Percentiles rank a stretch among this genome's conserved stretches.
Evolutionary conservation across 805 yeast species (phyloP).

Genomic region (Candida sonorensis): DNA sequence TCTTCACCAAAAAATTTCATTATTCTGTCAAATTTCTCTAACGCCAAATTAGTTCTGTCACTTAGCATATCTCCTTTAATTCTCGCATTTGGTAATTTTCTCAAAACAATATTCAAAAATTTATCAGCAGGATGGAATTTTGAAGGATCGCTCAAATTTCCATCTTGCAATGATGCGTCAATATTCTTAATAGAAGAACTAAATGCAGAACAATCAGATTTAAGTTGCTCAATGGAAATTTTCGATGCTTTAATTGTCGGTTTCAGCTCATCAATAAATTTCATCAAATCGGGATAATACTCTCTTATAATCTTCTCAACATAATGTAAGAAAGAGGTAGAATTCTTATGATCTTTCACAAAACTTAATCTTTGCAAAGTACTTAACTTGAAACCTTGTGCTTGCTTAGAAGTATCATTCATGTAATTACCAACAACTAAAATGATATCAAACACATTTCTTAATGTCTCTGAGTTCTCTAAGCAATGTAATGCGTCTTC

Average conservation of each 20-base stretch:
- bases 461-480: constrained; percentile 58
- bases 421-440: constrained; percentile 91
- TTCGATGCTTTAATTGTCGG: constrained; percentile 57
- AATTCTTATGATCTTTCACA: constrained; percentile 82
- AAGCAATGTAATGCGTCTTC: constrained; percentile 71
- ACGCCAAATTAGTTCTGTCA: constrained; percentile 55
- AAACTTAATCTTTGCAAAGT: constrained; percentile 87
- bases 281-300: constrained; percentile 71
- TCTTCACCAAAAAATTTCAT: constrained; percentile 93
- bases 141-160: constrained; percentile 75
- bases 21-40: constrained; percentile 58
- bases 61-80: constrained; percentile 59
- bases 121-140: constrained; percentile 80
- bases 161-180: constrained; percentile 66
- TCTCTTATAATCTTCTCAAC: constrained; percentile 84
- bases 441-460: constrained; percentile 73
- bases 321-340: constrained; percentile 85
- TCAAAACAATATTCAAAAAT: constrained; percentile 52
- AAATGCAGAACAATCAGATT: constrained; percentile 62
- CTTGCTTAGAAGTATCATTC: constrained; percentile 91
- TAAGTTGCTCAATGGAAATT: constrained; percentile 75
- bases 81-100: constrained; percentile 70
- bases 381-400: constrained; percentile 83
- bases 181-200: constrained; percentile 59
- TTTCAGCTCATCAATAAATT: constrained; percentile 67